These are phyloP conservation scores for Melampsora americana DNA, from an alignment of 1,284 basidiomycete genomes.

Conservation along the genomic window DNA sequence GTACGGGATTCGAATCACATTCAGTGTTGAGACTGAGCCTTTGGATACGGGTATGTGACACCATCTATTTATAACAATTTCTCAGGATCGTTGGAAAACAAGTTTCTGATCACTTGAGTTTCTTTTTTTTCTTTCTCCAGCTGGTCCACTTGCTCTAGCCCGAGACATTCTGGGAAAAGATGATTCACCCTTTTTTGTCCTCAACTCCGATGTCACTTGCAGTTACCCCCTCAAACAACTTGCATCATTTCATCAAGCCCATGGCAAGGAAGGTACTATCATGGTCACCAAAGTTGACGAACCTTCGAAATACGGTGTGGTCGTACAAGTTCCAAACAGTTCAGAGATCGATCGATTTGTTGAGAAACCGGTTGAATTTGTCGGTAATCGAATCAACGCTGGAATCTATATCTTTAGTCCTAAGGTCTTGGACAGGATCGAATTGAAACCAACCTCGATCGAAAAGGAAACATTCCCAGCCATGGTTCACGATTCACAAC, in stretches of 20 bases:
- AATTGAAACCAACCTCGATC: conserved; percentile 60
- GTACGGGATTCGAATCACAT: conserved; percentile 56
- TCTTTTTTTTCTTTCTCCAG: conserved; percentile 50
- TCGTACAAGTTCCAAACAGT: conserved; percentile 57
- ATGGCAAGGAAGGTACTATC: conserved; percentile 60
- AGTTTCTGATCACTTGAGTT: neutral
- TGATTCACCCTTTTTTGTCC: conserved; percentile 61
- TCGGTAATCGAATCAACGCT: conserved; percentile 61
- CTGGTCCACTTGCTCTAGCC: conserved; percentile 60
- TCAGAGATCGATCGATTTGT: conserved; percentile 61
- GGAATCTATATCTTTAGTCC: conserved; percentile 63
- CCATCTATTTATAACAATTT: neutral
- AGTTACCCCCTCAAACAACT: conserved; percentile 60
- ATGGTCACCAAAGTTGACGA: conserved; percentile 62
- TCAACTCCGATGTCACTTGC: conserved; percentile 61
- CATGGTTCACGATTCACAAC: conserved; percentile 58
- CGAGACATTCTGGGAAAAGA: conserved; percentile 60
- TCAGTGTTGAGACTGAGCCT: conserved; percentile 59
- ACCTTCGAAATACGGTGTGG: conserved; percentile 60
- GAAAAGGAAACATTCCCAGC: conserved; percentile 61
- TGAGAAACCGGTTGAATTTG: conserved; percentile 61
- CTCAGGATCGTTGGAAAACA: neutral
- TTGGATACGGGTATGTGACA: conserved; percentile 58
- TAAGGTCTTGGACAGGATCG: conserved; percentile 58
- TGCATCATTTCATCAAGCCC: conserved; percentile 60